Conservation (phyloP, 192 early-diverging fungal genomes). For the Gonapodya sp. region DNA sequence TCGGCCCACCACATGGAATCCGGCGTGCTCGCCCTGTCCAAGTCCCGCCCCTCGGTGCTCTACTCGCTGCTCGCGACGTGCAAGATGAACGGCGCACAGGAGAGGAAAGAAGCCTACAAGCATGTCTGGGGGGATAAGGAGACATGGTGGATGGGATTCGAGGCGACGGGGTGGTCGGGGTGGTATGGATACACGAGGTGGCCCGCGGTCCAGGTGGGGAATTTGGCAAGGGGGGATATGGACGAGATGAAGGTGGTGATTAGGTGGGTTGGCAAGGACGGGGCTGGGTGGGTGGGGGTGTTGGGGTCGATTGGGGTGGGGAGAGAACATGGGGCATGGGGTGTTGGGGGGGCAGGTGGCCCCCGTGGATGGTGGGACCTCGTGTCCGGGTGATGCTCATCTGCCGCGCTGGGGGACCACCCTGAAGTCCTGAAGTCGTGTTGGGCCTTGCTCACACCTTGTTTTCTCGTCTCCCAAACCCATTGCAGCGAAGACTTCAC, state of each 20-base stretch:
- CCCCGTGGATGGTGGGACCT: too few species aligned
- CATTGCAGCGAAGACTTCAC: neutral
- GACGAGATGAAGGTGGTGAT: neutral
- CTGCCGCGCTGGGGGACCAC: too few species aligned
- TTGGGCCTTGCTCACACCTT: too few species aligned
- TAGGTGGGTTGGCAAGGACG: too few species aligned
- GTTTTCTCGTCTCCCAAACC: neutral
- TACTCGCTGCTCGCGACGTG: neutral
- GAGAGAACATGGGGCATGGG: too few species aligned
- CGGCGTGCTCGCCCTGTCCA: neutral
- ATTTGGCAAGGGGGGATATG: neutral
- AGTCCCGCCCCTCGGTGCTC: neutral
- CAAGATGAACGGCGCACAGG: neutral
- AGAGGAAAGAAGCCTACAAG: conserved; percentile 25
- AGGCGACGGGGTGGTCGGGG: conserved; percentile 22
- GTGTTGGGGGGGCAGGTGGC: too few species aligned
- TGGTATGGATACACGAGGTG: neutral
- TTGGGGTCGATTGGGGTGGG: too few species aligned
- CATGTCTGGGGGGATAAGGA: conserved; percentile 59
- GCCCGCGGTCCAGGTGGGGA: neutral
- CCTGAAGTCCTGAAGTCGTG: too few species aligned
- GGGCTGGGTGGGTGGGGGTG: too few species aligned
- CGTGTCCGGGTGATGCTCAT: too few species aligned
- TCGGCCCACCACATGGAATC: conserved; percentile 9
- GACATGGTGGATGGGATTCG: conserved; percentile 57